These are phyloP conservation scores for Trichoderma sp. DNA, from an alignment of 2,329 filamentous ascomycete species.

Conservation along the genomic window DNA sequence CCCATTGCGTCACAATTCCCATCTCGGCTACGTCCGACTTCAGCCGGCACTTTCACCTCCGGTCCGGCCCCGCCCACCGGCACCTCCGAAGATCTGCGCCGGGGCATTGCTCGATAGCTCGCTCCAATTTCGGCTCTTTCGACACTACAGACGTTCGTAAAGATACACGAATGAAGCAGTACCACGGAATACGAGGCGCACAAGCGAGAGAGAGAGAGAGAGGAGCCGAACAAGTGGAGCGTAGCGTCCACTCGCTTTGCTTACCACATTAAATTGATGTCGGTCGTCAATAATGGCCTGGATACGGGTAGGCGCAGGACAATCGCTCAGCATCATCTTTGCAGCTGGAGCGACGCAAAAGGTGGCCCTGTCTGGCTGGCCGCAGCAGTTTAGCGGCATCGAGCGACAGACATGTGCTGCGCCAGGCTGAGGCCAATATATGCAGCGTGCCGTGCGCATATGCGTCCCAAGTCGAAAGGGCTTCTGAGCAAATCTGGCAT, in stretches of 20 bases:
- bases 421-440: not conserved
- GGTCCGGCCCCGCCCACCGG: not conserved
- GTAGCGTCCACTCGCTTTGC: not conserved
- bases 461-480: not conserved
- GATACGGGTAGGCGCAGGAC: not conserved
- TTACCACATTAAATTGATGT: not conserved
- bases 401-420: not conserved
- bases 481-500: not conserved
- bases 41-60: not conserved
- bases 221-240: not conserved
- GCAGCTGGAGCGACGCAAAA: not conserved
- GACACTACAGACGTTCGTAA: not conserved
- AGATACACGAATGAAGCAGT: not conserved
- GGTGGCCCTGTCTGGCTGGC: not conserved
- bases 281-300: not conserved
- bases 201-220: not conserved
- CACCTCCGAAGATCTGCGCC: not conserved
- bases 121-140: not conserved
- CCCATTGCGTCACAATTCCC: not conserved
- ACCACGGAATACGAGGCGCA: not conserved
- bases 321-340: not conserved
- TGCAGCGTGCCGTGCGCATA: conserved; percentile 6
- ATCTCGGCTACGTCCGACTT: not conserved
- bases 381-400: not conserved
- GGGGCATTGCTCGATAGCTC: not conserved